These are phyloP conservation scores for Bassia scoparia DNA, from an alignment of 148 eudicot genomes.

Conservation along the genomic window DNA sequence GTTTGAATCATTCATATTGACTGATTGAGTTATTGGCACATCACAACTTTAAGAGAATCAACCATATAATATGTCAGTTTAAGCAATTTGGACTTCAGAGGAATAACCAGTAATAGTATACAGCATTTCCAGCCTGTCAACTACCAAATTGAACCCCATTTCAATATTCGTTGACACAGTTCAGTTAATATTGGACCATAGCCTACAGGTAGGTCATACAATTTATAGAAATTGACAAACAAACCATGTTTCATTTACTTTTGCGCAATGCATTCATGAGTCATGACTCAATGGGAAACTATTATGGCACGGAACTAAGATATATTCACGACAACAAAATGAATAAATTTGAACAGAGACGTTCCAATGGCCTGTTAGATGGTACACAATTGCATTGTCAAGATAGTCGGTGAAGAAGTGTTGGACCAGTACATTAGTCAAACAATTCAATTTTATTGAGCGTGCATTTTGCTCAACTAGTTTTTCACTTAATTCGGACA, in stretches of 20 bases:
- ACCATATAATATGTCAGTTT: slow-evolving; percentile 14
- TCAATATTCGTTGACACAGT: slow-evolving; percentile 9
- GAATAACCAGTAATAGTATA: neutral
- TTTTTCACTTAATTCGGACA: too few species aligned
- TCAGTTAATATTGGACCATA: slow-evolving; percentile 19
- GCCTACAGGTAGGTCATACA: slow-evolving; percentile 3
- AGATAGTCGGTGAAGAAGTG: neutral
- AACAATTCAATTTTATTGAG: neutral
- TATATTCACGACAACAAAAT: neutral
- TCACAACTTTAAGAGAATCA: slow-evolving; percentile 24
- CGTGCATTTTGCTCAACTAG: too few species aligned
- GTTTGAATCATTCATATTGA: slow-evolving; percentile 6
- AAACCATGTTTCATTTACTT: slow-evolving; percentile 8
- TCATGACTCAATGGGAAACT: slow-evolving; percentile 8
- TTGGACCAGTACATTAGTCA: slow-evolving; percentile 16
- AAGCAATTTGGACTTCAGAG: slow-evolving; percentile 11
- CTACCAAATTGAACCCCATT: slow-evolving; percentile 16
- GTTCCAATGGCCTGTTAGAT: slow-evolving; percentile 3
- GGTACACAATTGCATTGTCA: neutral
- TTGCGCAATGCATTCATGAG: neutral
- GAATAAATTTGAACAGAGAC: neutral
- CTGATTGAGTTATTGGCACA: slow-evolving; percentile 22
- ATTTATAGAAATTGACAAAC: neutral
- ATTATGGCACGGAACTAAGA: slow-evolving; percentile 5
- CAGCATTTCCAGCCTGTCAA: slow-evolving; percentile 33